A percentile compares a stretch with the other conserved stretches of the same genome.
phyloP scores from a whole-genome alignment of 1,284 basidiomycete species.

The Ustilago lituana region DNA sequence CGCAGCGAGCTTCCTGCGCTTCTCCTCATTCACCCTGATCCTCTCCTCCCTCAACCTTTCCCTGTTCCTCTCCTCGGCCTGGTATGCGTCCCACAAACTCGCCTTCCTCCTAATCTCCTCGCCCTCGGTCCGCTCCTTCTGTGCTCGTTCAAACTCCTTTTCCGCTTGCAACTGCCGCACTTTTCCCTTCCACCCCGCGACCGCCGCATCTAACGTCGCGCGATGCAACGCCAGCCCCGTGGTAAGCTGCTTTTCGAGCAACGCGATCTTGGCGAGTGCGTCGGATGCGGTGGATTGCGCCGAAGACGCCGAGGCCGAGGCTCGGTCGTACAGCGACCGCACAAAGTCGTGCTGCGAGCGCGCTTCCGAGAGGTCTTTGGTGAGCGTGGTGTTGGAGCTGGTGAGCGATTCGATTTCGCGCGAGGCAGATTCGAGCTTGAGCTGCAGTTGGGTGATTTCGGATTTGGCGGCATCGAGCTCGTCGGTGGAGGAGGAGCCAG shows the following conservation, averaged over 20 bases:
- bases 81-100: slow-evolving; percentile 27
- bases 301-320: slow-evolving; percentile 6
- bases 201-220: background rate
- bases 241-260: slow-evolving; percentile 12
- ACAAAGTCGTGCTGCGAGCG: slow-evolving; percentile 34
- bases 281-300: background rate
- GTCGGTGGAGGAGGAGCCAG: no score
- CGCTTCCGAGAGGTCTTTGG: slow-evolving; percentile 2
- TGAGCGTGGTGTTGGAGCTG: background rate
- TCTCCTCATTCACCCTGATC: slow-evolving; percentile 13
- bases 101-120: slow-evolving; percentile 24
- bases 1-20: background rate
- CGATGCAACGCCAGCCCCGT: slow-evolving; percentile 26
- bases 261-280: background rate
- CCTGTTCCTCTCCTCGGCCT: slow-evolving; percentile 8
- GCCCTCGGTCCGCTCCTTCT: slow-evolving; percentile 6
- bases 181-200: slow-evolving; percentile 14
- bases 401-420: slow-evolving; percentile 10
- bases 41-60: slow-evolving; percentile 13
- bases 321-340: slow-evolving; percentile 32
- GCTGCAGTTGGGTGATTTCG: slow-evolving; percentile 1
- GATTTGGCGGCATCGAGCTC: slow-evolving; percentile 5
- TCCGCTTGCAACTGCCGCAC: slow-evolving; percentile 11
- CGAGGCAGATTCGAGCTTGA: background rate
- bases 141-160: background rate